phyloP scores from a whole-genome alignment of 2,329 filamentous ascomycete genomes.

The Hypoxylon sp. region DNA sequence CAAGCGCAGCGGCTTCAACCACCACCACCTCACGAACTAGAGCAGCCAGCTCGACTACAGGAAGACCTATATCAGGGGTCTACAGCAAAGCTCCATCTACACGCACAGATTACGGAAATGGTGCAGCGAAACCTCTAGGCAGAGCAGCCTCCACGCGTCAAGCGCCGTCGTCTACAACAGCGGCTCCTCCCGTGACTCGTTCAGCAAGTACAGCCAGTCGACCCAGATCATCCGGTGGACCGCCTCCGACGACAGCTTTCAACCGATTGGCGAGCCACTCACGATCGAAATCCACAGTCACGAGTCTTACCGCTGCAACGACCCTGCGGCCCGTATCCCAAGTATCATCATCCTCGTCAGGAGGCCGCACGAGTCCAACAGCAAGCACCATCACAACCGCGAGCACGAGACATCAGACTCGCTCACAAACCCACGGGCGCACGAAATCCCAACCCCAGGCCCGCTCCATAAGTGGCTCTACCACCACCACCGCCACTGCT shows the following conservation, averaged over 20 bases:
- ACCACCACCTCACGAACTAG: conserved; percentile 42
- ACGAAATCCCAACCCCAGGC: conserved; percentile 28
- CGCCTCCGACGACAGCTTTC: conserved; percentile 33
- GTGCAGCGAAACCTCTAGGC: conserved; percentile 46
- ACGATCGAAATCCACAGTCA: conserved; percentile 61
- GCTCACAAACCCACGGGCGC: conserved; percentile 44
- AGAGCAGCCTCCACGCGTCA: conserved; percentile 50
- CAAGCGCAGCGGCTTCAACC: conserved; percentile 40
- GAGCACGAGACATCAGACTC: conserved; percentile 43
- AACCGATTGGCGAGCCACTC: conserved; percentile 52
- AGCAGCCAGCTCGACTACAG: conserved; percentile 37
- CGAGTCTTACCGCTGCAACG: conserved; percentile 57
- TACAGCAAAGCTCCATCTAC: conserved; percentile 35
- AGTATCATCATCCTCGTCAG: conserved; percentile 44
- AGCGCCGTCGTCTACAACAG: conserved; percentile 41
- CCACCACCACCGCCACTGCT: conserved; percentile 41
- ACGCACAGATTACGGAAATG: conserved; percentile 34
- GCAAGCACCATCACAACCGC: conserved; percentile 45
- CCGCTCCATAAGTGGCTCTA: conserved; percentile 28
- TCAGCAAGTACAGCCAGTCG: conserved; percentile 38
- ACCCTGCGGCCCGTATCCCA: conserved; percentile 57
- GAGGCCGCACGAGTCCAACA: conserved; percentile 46
- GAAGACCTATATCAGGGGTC: conserved; percentile 43
- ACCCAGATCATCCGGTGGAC: conserved; percentile 47
- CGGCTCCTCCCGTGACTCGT: conserved; percentile 39